Evolutionary conservation across 2,329 filamentous ascomycete genomes (phyloP).

Genomic region (Cladophialophora bantiana): DNA sequence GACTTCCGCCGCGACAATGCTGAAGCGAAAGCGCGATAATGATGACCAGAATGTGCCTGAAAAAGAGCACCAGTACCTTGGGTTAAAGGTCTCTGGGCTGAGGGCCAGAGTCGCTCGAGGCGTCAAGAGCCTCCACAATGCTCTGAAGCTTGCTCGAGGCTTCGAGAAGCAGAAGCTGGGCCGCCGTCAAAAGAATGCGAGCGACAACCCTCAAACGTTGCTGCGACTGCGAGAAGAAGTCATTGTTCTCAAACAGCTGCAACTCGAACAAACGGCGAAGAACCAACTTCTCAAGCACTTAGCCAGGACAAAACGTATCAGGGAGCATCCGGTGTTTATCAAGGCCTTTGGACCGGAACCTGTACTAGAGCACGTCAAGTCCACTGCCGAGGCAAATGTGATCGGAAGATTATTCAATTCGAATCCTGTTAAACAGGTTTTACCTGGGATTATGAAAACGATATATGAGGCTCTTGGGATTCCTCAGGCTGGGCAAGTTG

Average conservation of each 20-base stretch:
- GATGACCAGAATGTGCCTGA: slow-evolving; percentile 19
- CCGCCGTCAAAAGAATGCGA: slow-evolving; percentile 63
- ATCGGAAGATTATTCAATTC: slow-evolving; percentile 66
- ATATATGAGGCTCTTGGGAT: slow-evolving; percentile 50
- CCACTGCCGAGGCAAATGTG: slow-evolving; percentile 63
- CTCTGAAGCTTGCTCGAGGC: slow-evolving; percentile 64
- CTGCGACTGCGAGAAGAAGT: slow-evolving; percentile 62
- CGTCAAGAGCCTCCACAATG: slow-evolving; percentile 57
- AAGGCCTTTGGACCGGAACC: slow-evolving; percentile 47
- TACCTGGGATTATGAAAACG: slow-evolving; percentile 55
- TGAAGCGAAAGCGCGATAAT: slow-evolving; percentile 41
- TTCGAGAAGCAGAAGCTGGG: slow-evolving; percentile 71
- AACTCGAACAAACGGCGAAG: slow-evolving; percentile 58
- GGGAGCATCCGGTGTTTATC: slow-evolving; percentile 58
- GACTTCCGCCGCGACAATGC: slow-evolving; percentile 27
- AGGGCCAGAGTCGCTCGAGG: slow-evolving; percentile 58
- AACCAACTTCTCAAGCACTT: slow-evolving; percentile 65
- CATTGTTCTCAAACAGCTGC: slow-evolving; percentile 62
- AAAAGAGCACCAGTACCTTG: slow-evolving; percentile 42
- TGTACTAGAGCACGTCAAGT: slow-evolving; percentile 49
- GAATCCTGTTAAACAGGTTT: slow-evolving; percentile 62
- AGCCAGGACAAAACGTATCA: slow-evolving; percentile 63
- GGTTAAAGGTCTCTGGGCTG: slow-evolving; percentile 49
- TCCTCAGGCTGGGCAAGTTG: slow-evolving; percentile 14
- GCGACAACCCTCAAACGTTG: slow-evolving; percentile 50